Percentiles rank a stretch among this genome's conserved stretches.
These are phyloP conservation scores for Potentilla sterilis DNA, from an alignment of 306 rosid genomes.

Conservation along the genomic window DNA sequence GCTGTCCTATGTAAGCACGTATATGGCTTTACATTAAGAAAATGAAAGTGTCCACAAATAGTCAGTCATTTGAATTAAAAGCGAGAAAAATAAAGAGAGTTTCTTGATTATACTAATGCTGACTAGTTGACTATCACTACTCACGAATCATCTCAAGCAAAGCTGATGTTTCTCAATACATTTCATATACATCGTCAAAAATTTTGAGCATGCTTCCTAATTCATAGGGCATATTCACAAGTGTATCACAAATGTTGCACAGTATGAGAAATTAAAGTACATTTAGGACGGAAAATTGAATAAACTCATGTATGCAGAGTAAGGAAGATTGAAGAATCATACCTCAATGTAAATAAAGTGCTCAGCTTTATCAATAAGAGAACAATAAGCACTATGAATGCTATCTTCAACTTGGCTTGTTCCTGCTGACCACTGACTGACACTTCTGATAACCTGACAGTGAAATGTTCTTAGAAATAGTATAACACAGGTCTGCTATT, in stretches of 20 bases:
- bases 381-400: slow-evolving; percentile 92
- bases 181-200: neutral
- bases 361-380: slow-evolving; percentile 93
- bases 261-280: neutral
- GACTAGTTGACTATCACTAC: slow-evolving; percentile 5
- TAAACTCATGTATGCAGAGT: neutral
- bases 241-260: neutral
- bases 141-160: neutral
- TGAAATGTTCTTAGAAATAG: slow-evolving; percentile 17
- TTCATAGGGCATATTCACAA: neutral
- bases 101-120: neutral
- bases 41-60: neutral
- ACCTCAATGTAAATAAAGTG: slow-evolving; percentile 96
- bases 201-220: slow-evolving; percentile 12
- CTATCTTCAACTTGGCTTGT: slow-evolving; percentile 94
- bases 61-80: neutral
- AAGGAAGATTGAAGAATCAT: slow-evolving; percentile 17
- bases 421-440: slow-evolving; percentile 99
- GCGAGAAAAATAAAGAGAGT: neutral
- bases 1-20: neutral
- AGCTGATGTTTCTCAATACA: neutral
- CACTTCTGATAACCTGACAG: slow-evolving; percentile 89
- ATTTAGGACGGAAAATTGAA: neutral
- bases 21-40: neutral
- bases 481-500: slow-evolving; percentile 19